Conservation (phyloP, 2,329 filamentous ascomycete species). For the Monilinia fructicola region DNA sequence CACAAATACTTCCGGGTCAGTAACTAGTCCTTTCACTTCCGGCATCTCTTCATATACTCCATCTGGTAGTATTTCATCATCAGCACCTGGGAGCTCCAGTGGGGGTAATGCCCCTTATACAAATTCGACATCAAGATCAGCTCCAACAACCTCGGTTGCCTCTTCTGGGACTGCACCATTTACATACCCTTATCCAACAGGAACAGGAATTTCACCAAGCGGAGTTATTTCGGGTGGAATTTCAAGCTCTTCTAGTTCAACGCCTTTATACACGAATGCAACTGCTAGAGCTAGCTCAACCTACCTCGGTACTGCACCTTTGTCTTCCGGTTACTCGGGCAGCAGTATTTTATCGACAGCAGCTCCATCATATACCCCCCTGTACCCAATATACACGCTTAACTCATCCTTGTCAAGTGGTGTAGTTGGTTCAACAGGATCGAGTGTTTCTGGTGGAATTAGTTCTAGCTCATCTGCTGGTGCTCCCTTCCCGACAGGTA, state of each 20-base stretch:
- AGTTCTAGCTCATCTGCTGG: neutral
- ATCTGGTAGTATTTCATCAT: constrained; percentile 1
- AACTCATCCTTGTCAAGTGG: constrained; percentile 11
- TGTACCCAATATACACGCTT: neutral
- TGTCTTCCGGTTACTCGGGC: constrained; percentile 7
- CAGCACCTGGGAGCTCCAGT: constrained; percentile 6
- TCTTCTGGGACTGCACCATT: constrained; percentile 14
- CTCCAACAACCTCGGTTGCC: constrained; percentile 4
- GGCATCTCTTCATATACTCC: constrained; percentile 10
- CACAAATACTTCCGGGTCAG: constrained; percentile 18
- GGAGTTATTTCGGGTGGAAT: constrained; percentile 17
- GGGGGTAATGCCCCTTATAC: constrained; percentile 5
- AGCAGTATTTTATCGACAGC: constrained; percentile 16
- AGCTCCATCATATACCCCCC: constrained; percentile 10
- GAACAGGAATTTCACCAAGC: constrained; percentile 8
- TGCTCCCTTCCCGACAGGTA: constrained; percentile 25
- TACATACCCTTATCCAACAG: constrained; percentile 4
- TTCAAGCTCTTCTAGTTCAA: constrained; percentile 2
- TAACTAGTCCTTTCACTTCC: constrained; percentile 10
- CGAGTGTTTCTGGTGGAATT: constrained; percentile 13
- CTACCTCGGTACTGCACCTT: constrained; percentile 9
- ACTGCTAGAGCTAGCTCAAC: constrained; percentile 11
- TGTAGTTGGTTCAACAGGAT: neutral
- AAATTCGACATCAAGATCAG: constrained; percentile 11
- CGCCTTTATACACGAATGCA: constrained; percentile 18